Evolutionary conservation across 257 asterid genomes (phyloP), one percentile per base, ranked within the genome.

Genomic region (Nemophila menziesii): DNA sequence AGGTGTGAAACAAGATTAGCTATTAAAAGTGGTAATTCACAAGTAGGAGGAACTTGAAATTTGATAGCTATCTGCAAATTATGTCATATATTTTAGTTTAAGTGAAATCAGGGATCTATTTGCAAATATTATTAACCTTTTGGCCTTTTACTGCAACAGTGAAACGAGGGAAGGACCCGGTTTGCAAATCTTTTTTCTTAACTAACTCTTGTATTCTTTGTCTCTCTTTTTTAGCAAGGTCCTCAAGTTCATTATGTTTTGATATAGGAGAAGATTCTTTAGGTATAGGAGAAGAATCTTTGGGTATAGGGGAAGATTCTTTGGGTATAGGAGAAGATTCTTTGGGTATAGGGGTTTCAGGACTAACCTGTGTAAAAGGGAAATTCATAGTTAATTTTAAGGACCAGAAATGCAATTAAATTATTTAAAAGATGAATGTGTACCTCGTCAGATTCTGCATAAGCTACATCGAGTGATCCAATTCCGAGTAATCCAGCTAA

Each of bases 21-120:
- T 43, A 90, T 81, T 51, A 90, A 62, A 44, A 72, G 62, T 1
- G 99, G 93, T 44, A 90, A 62, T 62, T 90, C 96, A 71, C 93
- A 82, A 11, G 79, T 52, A 8, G 85, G 82, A 61, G 92, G 98
- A 63, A 90, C 78, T 68, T 78, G 86, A 67, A 84, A 90, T 68
- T 58, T 81, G 66, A 90, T 70, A 4, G 92, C 48, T 58, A 90
- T 72, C 98, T 90, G 74, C 45, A 44, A 62, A 68, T 47, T 2
- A 23, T 52, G n/a, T 38, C 34, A 55, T 71, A 54, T 23, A 42
- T 46, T 18, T 52, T 27, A 16, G 54, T 49, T 40, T 22, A 55
- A 16, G 12, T 29, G 36, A 10, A 26, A 29, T 13, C 36, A 2
- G 36, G 12, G 7, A 29, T 29, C 12, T 29, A 13, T 29, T 5